Evolutionary conservation across 768 basidiomycete genomes (phyloP).

Genomic region (Suillus sp.): DNA sequence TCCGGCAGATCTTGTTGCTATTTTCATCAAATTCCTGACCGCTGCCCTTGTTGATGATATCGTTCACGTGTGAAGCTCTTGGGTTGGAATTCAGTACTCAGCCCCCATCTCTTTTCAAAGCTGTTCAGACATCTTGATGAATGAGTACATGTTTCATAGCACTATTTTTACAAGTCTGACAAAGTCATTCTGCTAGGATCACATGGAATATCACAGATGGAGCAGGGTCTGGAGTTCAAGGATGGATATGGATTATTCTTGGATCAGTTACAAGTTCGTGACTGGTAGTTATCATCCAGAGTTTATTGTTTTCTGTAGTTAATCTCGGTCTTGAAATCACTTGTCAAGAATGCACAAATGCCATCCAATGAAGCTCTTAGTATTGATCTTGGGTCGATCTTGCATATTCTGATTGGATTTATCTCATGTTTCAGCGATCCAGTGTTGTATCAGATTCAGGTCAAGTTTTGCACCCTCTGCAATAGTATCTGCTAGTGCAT

Average conservation of each 20-base stretch:
- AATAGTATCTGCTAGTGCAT: slow-evolving; percentile 66
- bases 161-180: slow-evolving; percentile 4
- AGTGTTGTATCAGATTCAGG: slow-evolving; percentile 62
- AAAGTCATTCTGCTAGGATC: slow-evolving; percentile 38
- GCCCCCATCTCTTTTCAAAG: slow-evolving; percentile 64
- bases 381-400: slow-evolving; percentile 63
- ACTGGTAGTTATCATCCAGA: neutral
- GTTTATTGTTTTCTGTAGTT: slow-evolving; percentile 47
- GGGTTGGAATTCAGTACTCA: slow-evolving; percentile 81
- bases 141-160: slow-evolving; percentile 45
- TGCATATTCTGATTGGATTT: slow-evolving; percentile 62
- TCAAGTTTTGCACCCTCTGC: slow-evolving; percentile 74
- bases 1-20: slow-evolving; percentile 58
- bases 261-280: slow-evolving; percentile 61
- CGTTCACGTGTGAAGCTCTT: slow-evolving; percentile 71
- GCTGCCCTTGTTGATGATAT: slow-evolving; percentile 65
- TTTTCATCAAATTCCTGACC: slow-evolving; percentile 71
- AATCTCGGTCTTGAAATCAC: slow-evolving; percentile 71
- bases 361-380: slow-evolving; percentile 60
- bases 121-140: slow-evolving; percentile 73
- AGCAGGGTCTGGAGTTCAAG: slow-evolving; percentile 43
- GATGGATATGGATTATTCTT: slow-evolving; percentile 53
- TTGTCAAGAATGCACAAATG: slow-evolving; percentile 70
- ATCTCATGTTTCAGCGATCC: slow-evolving; percentile 62
- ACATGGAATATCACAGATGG: slow-evolving; percentile 52